phyloP scores from a whole-genome alignment of 1,284 basidiomycete species.

The Leccinum griseonigrum region DNA sequence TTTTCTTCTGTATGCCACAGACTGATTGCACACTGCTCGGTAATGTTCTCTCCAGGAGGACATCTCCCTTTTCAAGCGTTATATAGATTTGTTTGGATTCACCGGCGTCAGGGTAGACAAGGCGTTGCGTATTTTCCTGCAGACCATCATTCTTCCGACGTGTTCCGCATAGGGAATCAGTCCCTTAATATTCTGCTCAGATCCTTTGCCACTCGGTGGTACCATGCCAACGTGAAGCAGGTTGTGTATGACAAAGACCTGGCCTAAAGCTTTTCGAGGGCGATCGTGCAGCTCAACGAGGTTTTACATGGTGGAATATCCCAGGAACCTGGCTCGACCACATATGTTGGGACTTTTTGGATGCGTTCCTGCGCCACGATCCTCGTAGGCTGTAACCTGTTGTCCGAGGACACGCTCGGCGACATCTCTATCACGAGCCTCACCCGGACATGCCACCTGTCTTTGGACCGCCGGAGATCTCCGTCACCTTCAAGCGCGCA shows the following conservation, averaged over 20 bases:
- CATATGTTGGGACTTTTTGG: conserved; percentile 71
- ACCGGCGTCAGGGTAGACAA: conserved; percentile 82
- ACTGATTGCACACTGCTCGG: conserved; percentile 85
- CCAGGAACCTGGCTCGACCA: conserved; percentile 59
- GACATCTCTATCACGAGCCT: conserved; percentile 74
- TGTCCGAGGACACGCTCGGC: conserved; percentile 72
- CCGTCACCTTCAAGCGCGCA: conserved; percentile 68
- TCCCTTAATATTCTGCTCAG: conserved; percentile 70
- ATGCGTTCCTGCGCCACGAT: conserved; percentile 77
- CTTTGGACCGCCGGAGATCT: conserved; percentile 45
- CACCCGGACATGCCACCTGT: conserved; percentile 62
- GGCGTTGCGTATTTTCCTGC: conserved; percentile 84
- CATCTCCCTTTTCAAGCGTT: conserved; percentile 37
- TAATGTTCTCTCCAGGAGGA: conserved; percentile 71
- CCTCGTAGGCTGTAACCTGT: conserved; percentile 45
- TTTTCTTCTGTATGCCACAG: conserved; percentile 84
- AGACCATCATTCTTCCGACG: conserved; percentile 66
- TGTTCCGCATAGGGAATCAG: conserved; percentile 44
- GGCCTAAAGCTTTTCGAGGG: conserved; percentile 75
- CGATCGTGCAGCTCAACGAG: conserved; percentile 86
- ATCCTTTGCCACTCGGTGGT: conserved; percentile 87
- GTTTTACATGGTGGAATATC: conserved; percentile 67
- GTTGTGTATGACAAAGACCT: conserved; percentile 80
- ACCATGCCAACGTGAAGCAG: conserved; percentile 78
- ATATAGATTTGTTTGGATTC: conserved; percentile 76